Conservation (phyloP, 192 early-diverging fungal genomes). For the Podila epicladia region DNA sequence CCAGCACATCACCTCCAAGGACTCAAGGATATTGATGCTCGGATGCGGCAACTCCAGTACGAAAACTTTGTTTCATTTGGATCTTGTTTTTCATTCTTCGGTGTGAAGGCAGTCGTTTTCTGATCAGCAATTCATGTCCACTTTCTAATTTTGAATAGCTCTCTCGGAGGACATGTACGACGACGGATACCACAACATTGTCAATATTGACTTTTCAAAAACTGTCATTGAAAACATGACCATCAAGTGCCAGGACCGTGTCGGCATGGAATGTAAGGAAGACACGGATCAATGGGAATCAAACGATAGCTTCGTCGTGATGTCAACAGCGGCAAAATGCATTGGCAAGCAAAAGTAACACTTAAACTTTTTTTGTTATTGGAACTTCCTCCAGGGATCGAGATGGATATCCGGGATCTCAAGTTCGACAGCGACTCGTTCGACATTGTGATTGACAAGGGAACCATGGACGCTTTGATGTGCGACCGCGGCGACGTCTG, state of each 20-base stretch:
- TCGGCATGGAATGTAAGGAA: conserved; percentile 65
- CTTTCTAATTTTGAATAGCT: conserved; percentile 40
- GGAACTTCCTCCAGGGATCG: conserved; percentile 53
- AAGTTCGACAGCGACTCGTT: conserved; percentile 69
- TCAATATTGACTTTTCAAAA: conserved; percentile 85
- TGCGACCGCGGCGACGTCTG: conserved; percentile 87
- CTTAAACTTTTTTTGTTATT: neutral
- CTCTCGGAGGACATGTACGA: conserved; percentile 82
- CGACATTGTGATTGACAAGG: conserved; percentile 89
- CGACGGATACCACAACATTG: conserved; percentile 76
- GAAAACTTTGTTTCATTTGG: neutral
- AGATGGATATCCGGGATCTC: conserved; percentile 83
- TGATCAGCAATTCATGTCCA: neutral
- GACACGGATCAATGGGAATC: neutral
- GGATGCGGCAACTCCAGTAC: conserved; percentile 88
- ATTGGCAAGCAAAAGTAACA: neutral
- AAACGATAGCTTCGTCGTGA: no score
- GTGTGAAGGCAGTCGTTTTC: neutral
- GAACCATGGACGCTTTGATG: conserved; percentile 91
- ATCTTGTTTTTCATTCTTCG: neutral
- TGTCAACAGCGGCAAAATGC: neutral
- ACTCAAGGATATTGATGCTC: conserved; percentile 78
- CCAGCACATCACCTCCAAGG: conserved; percentile 60
- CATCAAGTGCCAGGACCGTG: conserved; percentile 54
- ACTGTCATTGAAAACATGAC: conserved; percentile 85